Conservation (phyloP, 257 asterid species). For the Primulina tabacum region DNA sequence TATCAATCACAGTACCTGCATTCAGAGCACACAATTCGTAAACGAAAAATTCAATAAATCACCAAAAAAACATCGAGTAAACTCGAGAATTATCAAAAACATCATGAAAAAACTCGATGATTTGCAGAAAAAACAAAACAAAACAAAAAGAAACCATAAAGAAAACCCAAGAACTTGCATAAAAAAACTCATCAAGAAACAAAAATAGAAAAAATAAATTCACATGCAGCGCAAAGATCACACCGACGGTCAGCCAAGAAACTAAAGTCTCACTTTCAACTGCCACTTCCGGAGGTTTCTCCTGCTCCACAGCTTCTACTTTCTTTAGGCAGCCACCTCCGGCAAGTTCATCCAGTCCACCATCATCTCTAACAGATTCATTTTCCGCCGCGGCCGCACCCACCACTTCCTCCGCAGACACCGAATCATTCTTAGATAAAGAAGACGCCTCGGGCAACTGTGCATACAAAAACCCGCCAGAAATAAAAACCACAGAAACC, state of each 20-base stretch:
- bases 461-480: slow-evolving; percentile 32
- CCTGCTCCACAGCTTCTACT: slow-evolving; percentile 43
- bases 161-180: too few species aligned
- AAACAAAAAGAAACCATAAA: background rate
- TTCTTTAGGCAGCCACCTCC: slow-evolving; percentile 35
- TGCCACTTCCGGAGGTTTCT: slow-evolving; percentile 39
- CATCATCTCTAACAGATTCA: slow-evolving; percentile 40
- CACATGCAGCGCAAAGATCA: slow-evolving; percentile 29
- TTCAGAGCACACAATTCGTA: slow-evolving; percentile 9
- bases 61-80: background rate
- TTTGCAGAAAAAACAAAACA: too few species aligned
- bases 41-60: background rate
- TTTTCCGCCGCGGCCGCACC: slow-evolving; percentile 31
- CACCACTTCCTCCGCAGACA: slow-evolving; percentile 39
- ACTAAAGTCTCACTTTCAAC: slow-evolving; percentile 45
- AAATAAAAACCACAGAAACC: slow-evolving; percentile 24
- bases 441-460: slow-evolving; percentile 74
- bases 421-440: slow-evolving; percentile 58
- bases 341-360: slow-evolving; percentile 63
- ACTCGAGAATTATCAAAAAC: background rate
- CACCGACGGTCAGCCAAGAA: slow-evolving; percentile 31
- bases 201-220: slow-evolving; percentile 24
- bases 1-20: slow-evolving; percentile 42
- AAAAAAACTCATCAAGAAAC: background rate
- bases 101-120: too few species aligned